Percentiles rank a stretch among this genome's conserved stretches.
These are phyloP conservation scores for Phytophthora cryptogea DNA, from an alignment of 352 stramenopile genomes.

Conservation along the genomic window DNA sequence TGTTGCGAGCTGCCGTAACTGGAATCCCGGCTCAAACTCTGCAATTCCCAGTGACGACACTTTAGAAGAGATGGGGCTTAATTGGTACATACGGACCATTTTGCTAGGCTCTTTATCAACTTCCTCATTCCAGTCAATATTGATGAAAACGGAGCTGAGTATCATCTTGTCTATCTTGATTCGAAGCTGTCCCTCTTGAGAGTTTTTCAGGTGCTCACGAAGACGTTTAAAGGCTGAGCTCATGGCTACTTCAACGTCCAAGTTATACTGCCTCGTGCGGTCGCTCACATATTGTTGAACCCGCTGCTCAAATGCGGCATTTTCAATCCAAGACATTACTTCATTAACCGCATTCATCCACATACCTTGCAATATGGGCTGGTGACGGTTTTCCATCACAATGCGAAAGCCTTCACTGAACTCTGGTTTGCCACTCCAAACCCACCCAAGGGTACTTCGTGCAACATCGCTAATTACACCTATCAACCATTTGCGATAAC, in stretches of 20 bases:
- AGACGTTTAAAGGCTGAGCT: conserved; percentile 9
- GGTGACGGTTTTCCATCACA: conserved; percentile 3
- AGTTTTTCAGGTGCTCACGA: conserved; percentile 1
- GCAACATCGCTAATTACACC: background rate
- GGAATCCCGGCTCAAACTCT: conserved; percentile 16
- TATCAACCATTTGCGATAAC: background rate
- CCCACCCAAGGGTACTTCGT: background rate
- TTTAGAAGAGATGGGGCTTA: background rate
- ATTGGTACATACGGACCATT: conserved; percentile 17
- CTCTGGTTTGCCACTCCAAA: background rate
- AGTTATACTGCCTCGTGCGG: background rate
- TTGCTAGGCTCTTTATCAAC: conserved; percentile 23
- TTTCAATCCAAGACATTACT: background rate
- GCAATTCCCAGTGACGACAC: conserved; percentile 13
- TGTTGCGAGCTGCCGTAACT: conserved; percentile 13
- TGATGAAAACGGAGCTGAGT: background rate
- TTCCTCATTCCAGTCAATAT: conserved; percentile 20
- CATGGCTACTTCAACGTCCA: background rate
- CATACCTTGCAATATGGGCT: background rate
- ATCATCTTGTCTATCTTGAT: conserved; percentile 9
- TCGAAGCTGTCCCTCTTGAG: background rate
- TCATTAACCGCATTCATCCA: conserved; percentile 9
- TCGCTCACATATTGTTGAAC: conserved; percentile 6
- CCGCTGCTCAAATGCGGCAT: background rate
- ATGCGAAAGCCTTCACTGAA: conserved; percentile 5